These are phyloP conservation scores for Colletotrichum acutatum DNA, from an alignment of 2,329 filamentous ascomycete genomes.

Conservation along the genomic window DNA sequence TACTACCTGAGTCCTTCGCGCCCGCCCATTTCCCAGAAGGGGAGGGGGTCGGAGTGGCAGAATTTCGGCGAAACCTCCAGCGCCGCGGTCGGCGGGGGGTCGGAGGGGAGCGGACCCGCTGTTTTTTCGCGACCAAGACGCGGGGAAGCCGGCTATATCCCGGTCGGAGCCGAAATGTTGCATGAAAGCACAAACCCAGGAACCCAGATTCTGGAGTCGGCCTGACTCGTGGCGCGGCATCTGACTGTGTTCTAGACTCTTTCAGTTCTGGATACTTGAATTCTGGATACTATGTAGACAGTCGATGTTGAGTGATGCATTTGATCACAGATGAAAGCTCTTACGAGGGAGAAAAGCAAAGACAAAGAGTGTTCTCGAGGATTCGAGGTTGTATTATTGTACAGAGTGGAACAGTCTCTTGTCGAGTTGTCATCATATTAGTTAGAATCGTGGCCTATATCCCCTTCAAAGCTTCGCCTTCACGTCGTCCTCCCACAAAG, in stretches of 20 bases:
- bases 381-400: background rate
- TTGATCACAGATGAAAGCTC: too few relatives aligned
- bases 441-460: too few relatives aligned
- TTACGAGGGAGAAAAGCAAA: too few relatives aligned
- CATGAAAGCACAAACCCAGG: background rate
- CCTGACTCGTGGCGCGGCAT: background rate
- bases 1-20: background rate
- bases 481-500: background rate
- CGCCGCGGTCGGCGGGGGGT: slow-evolving; percentile 13
- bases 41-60: slow-evolving; percentile 13
- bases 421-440: background rate
- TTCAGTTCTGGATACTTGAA: background rate
- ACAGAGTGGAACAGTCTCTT: background rate
- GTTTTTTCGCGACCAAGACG: slow-evolving; percentile 1
- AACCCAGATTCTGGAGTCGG: background rate
- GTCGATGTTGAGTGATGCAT: background rate
- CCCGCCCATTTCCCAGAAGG: background rate
- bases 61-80: slow-evolving; percentile 32
- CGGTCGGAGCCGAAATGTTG: slow-evolving; percentile 16
- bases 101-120: background rate
- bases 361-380: background rate
- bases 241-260: background rate
- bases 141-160: slow-evolving; percentile 31
- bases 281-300: too few relatives aligned
- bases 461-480: background rate